Evolutionary conservation across 305 asterid genomes (phyloP), one percentile per base, ranked within the genome.

Genomic region (Fraxinus sp.): DNA sequence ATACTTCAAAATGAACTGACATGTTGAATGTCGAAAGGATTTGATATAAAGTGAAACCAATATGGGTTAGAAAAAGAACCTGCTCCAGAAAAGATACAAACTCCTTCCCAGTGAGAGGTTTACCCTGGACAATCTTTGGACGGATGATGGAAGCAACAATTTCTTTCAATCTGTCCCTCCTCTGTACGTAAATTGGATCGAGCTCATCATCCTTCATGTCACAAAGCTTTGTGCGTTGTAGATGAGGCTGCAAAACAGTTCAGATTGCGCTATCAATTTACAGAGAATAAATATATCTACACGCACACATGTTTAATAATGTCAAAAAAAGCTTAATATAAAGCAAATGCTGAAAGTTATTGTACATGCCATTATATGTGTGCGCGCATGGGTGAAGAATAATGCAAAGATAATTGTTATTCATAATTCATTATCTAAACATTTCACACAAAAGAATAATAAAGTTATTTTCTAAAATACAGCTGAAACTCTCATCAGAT

Each of bases 121-220:
- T 97, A 30, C 99, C 98, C 93, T 97, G 98, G 80, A 97, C 99
- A 90, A 97, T 93, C 95, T 95, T 97, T 72, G 99, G 99, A 77
- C 89, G 97, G 77, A 95, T 91, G 76, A 93, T 86, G 22, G 98
- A 95, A 62, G 98, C 88, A 83, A 97, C 97, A 80, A 97, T 86
- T 82, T 87, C 84, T 90, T 93, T 97, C 88, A 97, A 88, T 87
- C 88, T 87, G 30, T 95, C 97, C 89, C 99, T 88, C 93, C 84
- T 97, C 89, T 90, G 87, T 77, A 97, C 92, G 72, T 97, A 97
- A 11, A 80, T 16, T 30, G 97, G 90, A 82, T 97, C 99, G 52
- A 97, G 97, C 79, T 97, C 98, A 78, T 83, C 87, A 82, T 97
- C 99, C 83, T 92, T 93, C 96, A 97, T 1, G 79, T 97, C 99